Evolutionary conservation across 1,139 yeast species (phyloP), one percentile per base, ranked within the genome.

Genomic region (Trichomonascaceae sp.): DNA sequence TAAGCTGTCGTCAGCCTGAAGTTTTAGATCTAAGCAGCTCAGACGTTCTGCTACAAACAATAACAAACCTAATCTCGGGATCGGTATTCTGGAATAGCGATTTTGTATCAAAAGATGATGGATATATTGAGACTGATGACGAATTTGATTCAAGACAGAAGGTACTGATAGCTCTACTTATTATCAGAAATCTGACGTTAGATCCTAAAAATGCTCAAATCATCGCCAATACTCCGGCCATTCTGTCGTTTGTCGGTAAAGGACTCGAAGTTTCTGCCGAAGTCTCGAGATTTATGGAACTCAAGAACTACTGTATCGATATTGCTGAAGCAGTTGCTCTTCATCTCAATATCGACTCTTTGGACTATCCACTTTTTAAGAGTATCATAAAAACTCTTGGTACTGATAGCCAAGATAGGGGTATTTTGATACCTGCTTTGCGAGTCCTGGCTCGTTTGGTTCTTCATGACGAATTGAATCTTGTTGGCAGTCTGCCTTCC

Each of bases 301-400:
- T 86, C 49, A 75, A 85, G 52, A 81, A 78, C 56, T 89, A 87
- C 66, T 74, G 84, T 27, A 71, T 90, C 53, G 99, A 93, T 67
- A 79, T 91, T 45, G 79, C 88, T 53, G 99, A 93, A 66, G 84
- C 93, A 1, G 80, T 90, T 49, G 84, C 93, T 6, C 86, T 96
- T 52, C 88, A 87, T 68, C 78, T 87, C 61, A 83, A 89, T 13
- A 93, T 95, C 39, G 85, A 84, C 41, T 76, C 77, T 9, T 77
- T 79, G 36, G 75, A 77, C 59, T 73, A 77, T 32, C 71, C 74
- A 13, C 61, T 74, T 22, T 69, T 73, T 47, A 50, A 53, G 13
- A 62, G 65, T 18, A 52, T 60, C n/a, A 57, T 68, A 5, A 55
- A 55, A 0, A 52, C 63, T 8, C 52, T 67, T 36, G 22, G 8